Evolutionary conservation across 305 asterid genomes (phyloP), one percentile per base, ranked within the genome.

Genomic region (Fraxinus ornus): DNA sequence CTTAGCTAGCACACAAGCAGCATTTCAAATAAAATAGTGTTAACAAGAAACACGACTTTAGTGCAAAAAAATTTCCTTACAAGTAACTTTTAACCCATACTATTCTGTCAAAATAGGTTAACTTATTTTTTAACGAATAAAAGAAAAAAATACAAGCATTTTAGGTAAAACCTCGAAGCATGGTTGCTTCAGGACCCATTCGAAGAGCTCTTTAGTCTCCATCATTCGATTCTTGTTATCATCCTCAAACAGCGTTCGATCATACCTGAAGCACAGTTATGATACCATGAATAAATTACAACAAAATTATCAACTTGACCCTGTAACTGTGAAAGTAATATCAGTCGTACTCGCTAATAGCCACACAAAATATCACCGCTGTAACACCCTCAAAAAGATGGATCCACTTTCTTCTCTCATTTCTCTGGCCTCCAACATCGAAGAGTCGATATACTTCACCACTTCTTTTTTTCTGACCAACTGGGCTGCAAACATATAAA

Each of bases 361-460:
- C 93, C 17, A 98, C 98, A 91, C 99, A 96, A 89, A 96, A 96
- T 86, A 96, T 96, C 83, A 96, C 98, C 80, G 98, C 99, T 75
- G 99, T 90, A 81, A 96, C 98, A 60, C 98, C 99, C 90, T 96
- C 99, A 74, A 96, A 96, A 77, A 97, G 92, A 92, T 97, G 98
- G 84, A 97, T 97, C 99, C 99, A 97, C 86, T 93, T 97, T 86
- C 99, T 93, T 91, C 98, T 92, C 88, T 94, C 99, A 88, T 97
- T 97, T 91, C 96, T 93, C 92, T 97, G 99, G 88, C 98, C 99
- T 84, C 99, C 99, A 79, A 97, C 99, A 84, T 97, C 99, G 84
- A 91, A 97, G 83, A 97, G 95, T 75, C 96, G 89, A 84, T 97
- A 97, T 41, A 94, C 98, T 89, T 97, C 99, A 73, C 98, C 99